phyloP scores from a whole-genome alignment of 257 asterid species.

The Linaria vulgaris region DNA sequence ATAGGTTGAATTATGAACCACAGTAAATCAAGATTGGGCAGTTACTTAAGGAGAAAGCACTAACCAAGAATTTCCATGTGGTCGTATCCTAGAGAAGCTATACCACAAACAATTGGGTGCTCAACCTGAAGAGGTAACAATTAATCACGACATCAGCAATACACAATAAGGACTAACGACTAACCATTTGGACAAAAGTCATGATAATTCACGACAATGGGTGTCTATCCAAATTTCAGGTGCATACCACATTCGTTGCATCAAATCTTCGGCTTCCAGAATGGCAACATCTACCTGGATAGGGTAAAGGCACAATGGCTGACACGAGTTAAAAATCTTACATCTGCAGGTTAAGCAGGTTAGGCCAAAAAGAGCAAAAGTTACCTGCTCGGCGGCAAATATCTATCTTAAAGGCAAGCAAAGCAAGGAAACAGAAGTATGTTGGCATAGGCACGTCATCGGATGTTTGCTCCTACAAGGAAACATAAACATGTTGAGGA shows the following conservation, averaged over 20 bases:
- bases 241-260: conserved; percentile 94
- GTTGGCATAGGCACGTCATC: conserved; percentile 91
- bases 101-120: conserved; percentile 75
- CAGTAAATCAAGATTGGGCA: conserved; percentile 22
- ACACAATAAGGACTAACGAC: conserved; percentile 20
- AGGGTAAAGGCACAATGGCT: conserved; percentile 24
- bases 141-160: conserved; percentile 29
- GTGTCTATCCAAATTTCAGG: conserved; percentile 14
- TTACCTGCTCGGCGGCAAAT: conserved; percentile 90
- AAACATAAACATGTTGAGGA: conserved; percentile 20
- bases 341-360: conserved; percentile 7
- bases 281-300: conserved; percentile 93
- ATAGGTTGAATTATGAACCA: conserved; percentile 7
- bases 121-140: conserved; percentile 62
- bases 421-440: conserved; percentile 89
- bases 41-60: conserved; percentile 48
- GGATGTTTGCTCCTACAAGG: conserved; percentile 55
- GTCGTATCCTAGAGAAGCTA: conserved; percentile 91
- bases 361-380: conserved; percentile 15
- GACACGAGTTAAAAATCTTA: conserved; percentile 18
- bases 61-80: conserved; percentile 99
- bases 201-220: conserved; percentile 10
- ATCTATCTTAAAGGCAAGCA: conserved; percentile 97
- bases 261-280: conserved; percentile 92
- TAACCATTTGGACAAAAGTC: conserved; percentile 14